A percentile compares a stretch with the other conserved stretches of the same genome.
These are phyloP conservation scores for Circinella umbellata DNA, from an alignment of 371 early-diverging fungal species.

Conservation along the genomic window DNA sequence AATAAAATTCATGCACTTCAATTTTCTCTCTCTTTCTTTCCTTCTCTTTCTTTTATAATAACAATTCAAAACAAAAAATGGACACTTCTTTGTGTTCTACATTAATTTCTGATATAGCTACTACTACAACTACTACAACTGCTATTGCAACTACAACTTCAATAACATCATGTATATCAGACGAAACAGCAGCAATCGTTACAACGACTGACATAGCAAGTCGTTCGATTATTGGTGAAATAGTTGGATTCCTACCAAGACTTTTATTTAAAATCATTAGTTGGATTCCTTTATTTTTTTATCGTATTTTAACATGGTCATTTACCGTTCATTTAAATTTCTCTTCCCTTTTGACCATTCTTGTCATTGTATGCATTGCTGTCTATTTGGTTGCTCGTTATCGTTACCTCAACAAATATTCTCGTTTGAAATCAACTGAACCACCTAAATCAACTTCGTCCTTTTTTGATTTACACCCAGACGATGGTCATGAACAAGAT, in stretches of 20 bases:
- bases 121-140: neutral
- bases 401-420: constrained; percentile 77
- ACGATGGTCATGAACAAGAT: constrained; percentile 66
- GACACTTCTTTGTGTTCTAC: constrained; percentile 5
- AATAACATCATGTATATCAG: neutral
- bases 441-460: constrained; percentile 61
- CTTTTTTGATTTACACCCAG: constrained; percentile 81
- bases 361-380: constrained; percentile 39
- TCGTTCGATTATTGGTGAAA: constrained; percentile 20
- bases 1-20: neutral
- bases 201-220: neutral
- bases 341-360: constrained; percentile 57
- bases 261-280: constrained; percentile 53
- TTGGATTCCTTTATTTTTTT: constrained; percentile 60
- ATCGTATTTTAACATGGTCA: constrained; percentile 69
- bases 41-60: constrained; percentile 9
- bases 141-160: no score
- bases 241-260: constrained; percentile 44
- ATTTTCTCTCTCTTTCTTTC: neutral
- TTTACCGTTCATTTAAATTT: constrained; percentile 72
- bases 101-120: neutral
- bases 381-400: constrained; percentile 73
- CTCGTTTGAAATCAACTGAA: constrained; percentile 67
- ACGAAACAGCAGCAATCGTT: neutral
- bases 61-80: neutral